phyloP scores from a whole-genome alignment of 129 eudicot genomes.

The Centrapalus pauciflorus region DNA sequence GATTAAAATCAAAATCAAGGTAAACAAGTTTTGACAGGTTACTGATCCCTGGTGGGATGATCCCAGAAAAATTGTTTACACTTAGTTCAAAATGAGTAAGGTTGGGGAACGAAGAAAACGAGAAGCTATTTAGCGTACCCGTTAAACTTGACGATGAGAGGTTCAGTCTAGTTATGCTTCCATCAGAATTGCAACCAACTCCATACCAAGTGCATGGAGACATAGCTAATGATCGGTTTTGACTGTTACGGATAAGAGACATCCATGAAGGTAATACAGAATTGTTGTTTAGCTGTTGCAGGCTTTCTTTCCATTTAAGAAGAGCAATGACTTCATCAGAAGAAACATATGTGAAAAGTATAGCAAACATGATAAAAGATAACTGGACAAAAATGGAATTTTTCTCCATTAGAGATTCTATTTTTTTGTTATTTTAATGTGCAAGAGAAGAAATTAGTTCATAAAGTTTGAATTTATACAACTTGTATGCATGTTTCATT shows the following conservation, averaged over 20 bases:
- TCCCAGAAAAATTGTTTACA: conserved; percentile 14
- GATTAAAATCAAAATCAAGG: conserved; percentile 20
- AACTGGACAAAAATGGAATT: too few species aligned
- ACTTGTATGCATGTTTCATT: too few species aligned
- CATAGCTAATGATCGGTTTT: not conserved
- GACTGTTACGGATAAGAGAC: too few species aligned
- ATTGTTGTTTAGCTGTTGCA: not conserved
- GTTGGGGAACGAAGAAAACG: conserved; percentile 25
- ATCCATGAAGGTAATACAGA: conserved; percentile 19
- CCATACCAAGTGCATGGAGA: conserved; percentile 38
- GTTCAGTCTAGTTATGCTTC: conserved; percentile 7
- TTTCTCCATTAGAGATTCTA: too few species aligned
- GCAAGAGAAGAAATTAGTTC: too few species aligned
- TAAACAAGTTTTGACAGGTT: conserved; percentile 10
- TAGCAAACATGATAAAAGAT: not conserved
- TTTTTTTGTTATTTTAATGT: too few species aligned
- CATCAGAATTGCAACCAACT: conserved; percentile 22
- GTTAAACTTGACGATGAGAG: conserved; percentile 3
- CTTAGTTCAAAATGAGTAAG: conserved; percentile 16
- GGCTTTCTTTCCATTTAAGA: conserved; percentile 26
- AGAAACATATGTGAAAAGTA: not conserved
- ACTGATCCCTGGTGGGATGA: conserved; percentile 16
- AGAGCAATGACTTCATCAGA: conserved; percentile 15
- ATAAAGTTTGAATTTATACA: too few species aligned
- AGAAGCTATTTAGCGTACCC: conserved; percentile 19